phyloP scores from a whole-genome alignment of 2,329 filamentous ascomycete genomes.

The Ciborinia camelliae region DNA sequence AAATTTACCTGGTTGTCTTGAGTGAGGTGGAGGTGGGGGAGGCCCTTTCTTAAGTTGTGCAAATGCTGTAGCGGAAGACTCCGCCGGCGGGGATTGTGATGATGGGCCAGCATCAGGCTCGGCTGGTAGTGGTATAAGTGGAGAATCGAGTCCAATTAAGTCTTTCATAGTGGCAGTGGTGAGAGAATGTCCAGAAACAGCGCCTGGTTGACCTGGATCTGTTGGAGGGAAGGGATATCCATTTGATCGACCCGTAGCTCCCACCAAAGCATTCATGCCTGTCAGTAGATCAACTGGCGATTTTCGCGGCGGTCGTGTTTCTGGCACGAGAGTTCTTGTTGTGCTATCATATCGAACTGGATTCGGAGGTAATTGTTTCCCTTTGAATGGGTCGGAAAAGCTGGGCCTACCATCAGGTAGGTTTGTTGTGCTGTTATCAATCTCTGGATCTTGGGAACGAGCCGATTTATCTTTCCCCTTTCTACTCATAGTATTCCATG shows the following conservation, averaged over 20 bases:
- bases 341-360: conserved; percentile 36
- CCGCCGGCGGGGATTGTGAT: conserved; percentile 12
- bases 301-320: conserved; percentile 23
- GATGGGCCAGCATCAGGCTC: conserved; percentile 26
- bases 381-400: conserved; percentile 24
- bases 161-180: conserved; percentile 31
- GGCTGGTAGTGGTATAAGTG: conserved; percentile 22
- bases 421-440: conserved; percentile 28
- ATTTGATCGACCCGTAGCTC: conserved; percentile 29
- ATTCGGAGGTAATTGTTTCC: conserved; percentile 23
- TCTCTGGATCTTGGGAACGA: conserved; percentile 32
- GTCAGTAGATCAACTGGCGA: conserved; percentile 32
- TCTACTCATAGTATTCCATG: conserved; percentile 45
- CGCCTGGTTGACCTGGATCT: conserved; percentile 32
- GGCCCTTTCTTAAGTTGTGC: conserved; percentile 27
- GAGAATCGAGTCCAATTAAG: conserved; percentile 29
- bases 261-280: conserved; percentile 27
- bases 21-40: conserved; percentile 35
- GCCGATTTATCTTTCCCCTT: conserved; percentile 30
- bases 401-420: conserved; percentile 30
- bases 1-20: conserved; percentile 33
- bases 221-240: conserved; percentile 36
- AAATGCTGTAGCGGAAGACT: not conserved
- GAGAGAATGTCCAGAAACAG: conserved; percentile 32
- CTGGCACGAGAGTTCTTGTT: conserved; percentile 36